These are phyloP conservation scores for Heterobasidion occidentale DNA, from an alignment of 1,284 basidiomycete genomes.

Conservation along the genomic window DNA sequence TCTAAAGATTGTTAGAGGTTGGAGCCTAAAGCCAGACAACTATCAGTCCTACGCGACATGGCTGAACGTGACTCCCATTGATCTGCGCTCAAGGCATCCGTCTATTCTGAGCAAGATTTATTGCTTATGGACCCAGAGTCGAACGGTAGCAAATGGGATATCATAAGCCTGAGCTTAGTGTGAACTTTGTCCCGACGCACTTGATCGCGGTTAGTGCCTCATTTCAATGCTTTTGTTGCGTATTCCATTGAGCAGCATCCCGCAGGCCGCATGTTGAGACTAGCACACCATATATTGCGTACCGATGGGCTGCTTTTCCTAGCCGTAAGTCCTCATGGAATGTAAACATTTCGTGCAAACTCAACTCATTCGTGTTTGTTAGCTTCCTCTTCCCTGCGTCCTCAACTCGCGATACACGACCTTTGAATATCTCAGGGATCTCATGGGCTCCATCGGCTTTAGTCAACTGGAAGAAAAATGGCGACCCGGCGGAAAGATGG, in stretches of 20 bases:
- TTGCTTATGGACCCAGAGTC: conserved; percentile 45
- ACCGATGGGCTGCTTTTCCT: conserved; percentile 62
- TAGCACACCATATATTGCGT: conserved; percentile 56
- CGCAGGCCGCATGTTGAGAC: conserved; percentile 66
- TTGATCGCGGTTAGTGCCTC: conserved; percentile 56
- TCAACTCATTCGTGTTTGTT: not conserved
- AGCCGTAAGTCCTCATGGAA: conserved; percentile 33
- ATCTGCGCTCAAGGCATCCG: conserved; percentile 76
- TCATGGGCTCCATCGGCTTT: conserved; percentile 67
- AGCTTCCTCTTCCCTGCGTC: conserved; percentile 80
- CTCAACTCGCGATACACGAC: conserved; percentile 78
- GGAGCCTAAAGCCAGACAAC: conserved; percentile 83
- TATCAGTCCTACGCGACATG: conserved; percentile 58
- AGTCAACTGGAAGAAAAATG: conserved; percentile 48
- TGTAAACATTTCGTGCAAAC: not conserved
- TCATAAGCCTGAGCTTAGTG: conserved; percentile 75
- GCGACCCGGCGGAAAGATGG: conserved; percentile 66
- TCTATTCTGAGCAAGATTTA: conserved; percentile 78
- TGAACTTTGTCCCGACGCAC: conserved; percentile 80
- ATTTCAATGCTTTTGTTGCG: not conserved
- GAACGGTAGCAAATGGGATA: conserved; percentile 55
- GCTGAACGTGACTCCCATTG: conserved; percentile 71
- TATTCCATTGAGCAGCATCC: not conserved
- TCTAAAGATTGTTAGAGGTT: conserved; percentile 72
- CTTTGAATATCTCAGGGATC: conserved; percentile 40